These are phyloP conservation scores for Acanthamoeba lenticulata DNA, from an alignment of 208 protist genomes.

Conservation along the genomic window DNA sequence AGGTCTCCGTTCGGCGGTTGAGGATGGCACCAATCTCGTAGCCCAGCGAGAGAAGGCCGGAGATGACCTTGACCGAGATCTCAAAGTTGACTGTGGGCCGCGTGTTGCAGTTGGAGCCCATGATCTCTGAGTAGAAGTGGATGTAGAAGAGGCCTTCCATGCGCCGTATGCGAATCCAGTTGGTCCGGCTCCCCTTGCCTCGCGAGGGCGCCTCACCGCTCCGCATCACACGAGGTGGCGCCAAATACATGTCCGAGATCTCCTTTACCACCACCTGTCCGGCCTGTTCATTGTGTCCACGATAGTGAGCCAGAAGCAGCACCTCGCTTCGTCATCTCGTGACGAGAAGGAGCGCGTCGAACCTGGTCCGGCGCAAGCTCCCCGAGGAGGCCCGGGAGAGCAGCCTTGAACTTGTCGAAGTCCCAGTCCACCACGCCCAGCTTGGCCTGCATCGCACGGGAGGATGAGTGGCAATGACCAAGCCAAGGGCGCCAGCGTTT, in stretches of 20 bases:
- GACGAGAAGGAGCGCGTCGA: background rate
- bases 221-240: slow-evolving; percentile 49
- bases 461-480: background rate
- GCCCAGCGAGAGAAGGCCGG: slow-evolving; percentile 70
- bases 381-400: background rate
- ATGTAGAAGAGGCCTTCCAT: slow-evolving; percentile 77
- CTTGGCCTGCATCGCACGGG: background rate
- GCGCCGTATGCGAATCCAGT: slow-evolving; percentile 76
- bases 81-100: slow-evolving; percentile 75
- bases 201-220: slow-evolving; percentile 48
- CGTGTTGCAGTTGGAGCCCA: slow-evolving; percentile 71
- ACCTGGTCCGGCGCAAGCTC: background rate
- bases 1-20: slow-evolving; percentile 70
- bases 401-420: background rate
- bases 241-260: slow-evolving; percentile 76
- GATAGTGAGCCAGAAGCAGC: background rate
- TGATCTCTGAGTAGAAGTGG: slow-evolving; percentile 73
- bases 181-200: slow-evolving; percentile 64
- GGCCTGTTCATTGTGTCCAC: background rate
- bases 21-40: slow-evolving; percentile 77
- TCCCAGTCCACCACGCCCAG: background rate
- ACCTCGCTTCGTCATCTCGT: background rate
- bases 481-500: slow-evolving; percentile 48
- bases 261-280: slow-evolving; percentile 36
- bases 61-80: slow-evolving; percentile 73